These are phyloP conservation scores for Aaosphaeria pasadenensis DNA, from an alignment of 2,329 filamentous ascomycete species.

Conservation along the genomic window DNA sequence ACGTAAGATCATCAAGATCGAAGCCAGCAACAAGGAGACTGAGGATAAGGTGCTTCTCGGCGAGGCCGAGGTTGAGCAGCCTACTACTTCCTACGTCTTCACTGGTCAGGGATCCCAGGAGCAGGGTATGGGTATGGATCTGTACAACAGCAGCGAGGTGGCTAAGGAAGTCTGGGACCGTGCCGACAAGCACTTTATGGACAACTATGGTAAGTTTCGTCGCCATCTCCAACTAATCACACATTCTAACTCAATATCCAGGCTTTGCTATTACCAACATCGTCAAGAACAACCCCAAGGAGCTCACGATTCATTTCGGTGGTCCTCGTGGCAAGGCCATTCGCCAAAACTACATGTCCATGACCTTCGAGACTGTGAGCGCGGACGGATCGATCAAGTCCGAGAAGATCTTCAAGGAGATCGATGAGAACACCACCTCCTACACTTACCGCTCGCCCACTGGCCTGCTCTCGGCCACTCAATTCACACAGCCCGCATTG, in stretches of 20 bases:
- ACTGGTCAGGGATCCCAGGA: slow-evolving; percentile 98
- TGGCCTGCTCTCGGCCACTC: slow-evolving; percentile 90
- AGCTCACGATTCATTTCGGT: slow-evolving; percentile 97
- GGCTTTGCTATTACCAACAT: slow-evolving; percentile 98
- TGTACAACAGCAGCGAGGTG: slow-evolving; percentile 89
- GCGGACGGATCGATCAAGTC: slow-evolving; percentile 92
- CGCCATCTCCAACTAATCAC: slow-evolving; percentile 2
- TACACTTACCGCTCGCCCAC: slow-evolving; percentile 97
- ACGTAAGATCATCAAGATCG: slow-evolving; percentile 99
- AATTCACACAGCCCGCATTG: slow-evolving; percentile 96
- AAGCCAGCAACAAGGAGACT: slow-evolving; percentile 90
- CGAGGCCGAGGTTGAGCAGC: slow-evolving; percentile 97
- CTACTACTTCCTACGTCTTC: slow-evolving; percentile 94
- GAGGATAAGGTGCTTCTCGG: slow-evolving; percentile 95
- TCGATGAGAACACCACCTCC: slow-evolving; percentile 85
- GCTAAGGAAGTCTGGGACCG: slow-evolving; percentile 91
- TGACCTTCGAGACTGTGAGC: slow-evolving; percentile 98
- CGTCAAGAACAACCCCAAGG: slow-evolving; percentile 99
- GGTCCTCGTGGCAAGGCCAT: slow-evolving; percentile 96
- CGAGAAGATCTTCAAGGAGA: slow-evolving; percentile 99
- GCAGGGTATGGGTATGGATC: slow-evolving; percentile 99
- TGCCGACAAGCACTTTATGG: slow-evolving; percentile 95
- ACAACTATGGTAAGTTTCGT: slow-evolving; percentile 79
- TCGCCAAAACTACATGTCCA: slow-evolving; percentile 98
- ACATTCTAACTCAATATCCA: slow-evolving; percentile 28